Evolutionary conservation across 2,329 filamentous ascomycete genomes (phyloP).

Genomic region (Aspergillus glaucus): DNA sequence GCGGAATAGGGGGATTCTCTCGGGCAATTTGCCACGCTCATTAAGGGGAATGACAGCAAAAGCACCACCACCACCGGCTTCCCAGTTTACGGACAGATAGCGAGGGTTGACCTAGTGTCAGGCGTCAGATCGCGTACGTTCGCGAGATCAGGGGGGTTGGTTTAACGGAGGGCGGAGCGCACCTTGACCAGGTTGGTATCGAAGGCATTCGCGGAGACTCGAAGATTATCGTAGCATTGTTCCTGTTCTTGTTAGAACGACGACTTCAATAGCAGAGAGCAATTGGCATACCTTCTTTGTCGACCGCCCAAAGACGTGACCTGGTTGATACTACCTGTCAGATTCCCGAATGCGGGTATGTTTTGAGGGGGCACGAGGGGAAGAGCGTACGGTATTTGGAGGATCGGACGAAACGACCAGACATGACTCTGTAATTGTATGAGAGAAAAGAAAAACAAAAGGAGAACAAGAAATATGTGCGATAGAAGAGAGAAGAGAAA

Average conservation of each 20-base stretch:
- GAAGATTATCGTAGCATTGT: conserved; percentile 96
- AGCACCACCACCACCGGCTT: conserved; percentile 87
- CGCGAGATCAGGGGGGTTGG: conserved; percentile 21
- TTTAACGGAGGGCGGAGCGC: conserved; percentile 24
- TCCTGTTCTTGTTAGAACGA: conserved; percentile 48
- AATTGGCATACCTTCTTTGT: conserved; percentile 65
- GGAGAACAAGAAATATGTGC: conserved; percentile 3
- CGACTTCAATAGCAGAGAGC: conserved; percentile 1
- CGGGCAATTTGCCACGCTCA: conserved; percentile 84
- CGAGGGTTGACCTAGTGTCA: conserved; percentile 75
- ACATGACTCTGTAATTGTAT: conserved; percentile 43
- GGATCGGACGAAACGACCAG: conserved; percentile 65
- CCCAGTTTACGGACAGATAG: conserved; percentile 97
- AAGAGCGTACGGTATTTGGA: conserved; percentile 63
- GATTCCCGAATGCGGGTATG: conserved; percentile 18
- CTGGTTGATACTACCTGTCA: conserved; percentile 34
- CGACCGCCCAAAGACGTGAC: conserved; percentile 95
- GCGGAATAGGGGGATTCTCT: conserved; percentile 88
- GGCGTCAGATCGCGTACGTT: conserved; percentile 14
- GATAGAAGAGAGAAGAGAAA: conserved; percentile 4
- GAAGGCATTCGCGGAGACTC: conserved; percentile 97
- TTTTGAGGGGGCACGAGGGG: conserved; percentile 8
- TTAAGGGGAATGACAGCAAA: conserved; percentile 91
- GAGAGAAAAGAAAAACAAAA: conserved; percentile 7
- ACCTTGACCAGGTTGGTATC: conserved; percentile 98